Conservation (phyloP, 208 protist genomes). For the Crithidia thermophila region DNA sequence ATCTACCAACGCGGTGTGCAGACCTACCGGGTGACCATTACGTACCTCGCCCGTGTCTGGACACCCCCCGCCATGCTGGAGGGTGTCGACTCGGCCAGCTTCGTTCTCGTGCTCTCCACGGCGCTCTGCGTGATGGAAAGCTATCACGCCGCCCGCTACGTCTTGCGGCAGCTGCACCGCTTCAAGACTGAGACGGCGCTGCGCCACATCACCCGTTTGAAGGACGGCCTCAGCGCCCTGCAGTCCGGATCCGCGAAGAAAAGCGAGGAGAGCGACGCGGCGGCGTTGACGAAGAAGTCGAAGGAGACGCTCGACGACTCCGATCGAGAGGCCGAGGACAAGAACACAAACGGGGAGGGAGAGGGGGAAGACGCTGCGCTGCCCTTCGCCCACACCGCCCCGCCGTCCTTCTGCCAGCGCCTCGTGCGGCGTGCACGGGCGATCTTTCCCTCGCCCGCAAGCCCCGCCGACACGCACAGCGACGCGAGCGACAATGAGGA, state of each 20-base stretch:
- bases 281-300: neutral
- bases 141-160: slow-evolving; percentile 23
- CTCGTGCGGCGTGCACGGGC: neutral
- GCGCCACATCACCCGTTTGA: neutral
- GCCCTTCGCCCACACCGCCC: too few relatives aligned
- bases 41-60: slow-evolving; percentile 18
- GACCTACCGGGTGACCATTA: slow-evolving; percentile 12
- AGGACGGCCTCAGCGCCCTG: neutral
- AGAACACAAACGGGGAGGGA: neutral
- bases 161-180: slow-evolving; percentile 21
- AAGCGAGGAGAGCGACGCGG: neutral
- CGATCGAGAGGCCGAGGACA: neutral
- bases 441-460: neutral
- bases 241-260: neutral
- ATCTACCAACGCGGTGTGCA: slow-evolving; percentile 13
- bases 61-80: slow-evolving; percentile 13
- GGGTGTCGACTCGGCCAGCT: slow-evolving; percentile 25
- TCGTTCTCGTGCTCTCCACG: slow-evolving; percentile 12
- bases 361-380: neutral
- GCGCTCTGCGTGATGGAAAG: slow-evolving; percentile 21
- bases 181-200: slow-evolving; percentile 15
- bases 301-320: neutral
- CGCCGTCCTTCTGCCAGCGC: neutral
- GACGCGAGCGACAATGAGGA: neutral
- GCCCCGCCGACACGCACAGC: neutral